Percentiles rank a stretch among this genome's conserved stretches.
Evolutionary conservation across 345 rosid genomes (phyloP).

Genomic region (Excoecaria agallocha): DNA sequence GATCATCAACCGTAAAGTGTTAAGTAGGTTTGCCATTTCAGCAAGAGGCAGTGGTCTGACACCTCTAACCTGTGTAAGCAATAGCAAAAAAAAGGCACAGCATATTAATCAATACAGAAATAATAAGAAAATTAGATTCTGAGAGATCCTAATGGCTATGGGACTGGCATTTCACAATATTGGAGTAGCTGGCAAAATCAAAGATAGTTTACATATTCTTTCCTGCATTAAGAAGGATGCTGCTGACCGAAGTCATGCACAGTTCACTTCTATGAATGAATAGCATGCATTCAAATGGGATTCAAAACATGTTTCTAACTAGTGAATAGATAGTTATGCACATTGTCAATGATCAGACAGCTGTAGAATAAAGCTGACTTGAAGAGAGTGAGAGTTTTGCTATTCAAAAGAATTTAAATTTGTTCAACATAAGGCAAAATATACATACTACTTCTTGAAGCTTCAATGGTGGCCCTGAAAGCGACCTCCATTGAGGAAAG

Average conservation of each 20-base stretch:
- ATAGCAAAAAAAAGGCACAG: slow-evolving; percentile 3
- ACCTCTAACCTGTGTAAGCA: slow-evolving; percentile 74
- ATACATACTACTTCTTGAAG: slow-evolving; percentile 98
- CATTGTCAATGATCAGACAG: not conserved
- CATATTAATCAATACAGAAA: not conserved
- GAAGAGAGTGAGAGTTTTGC: not conserved
- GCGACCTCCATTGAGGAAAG: slow-evolving; percentile 95
- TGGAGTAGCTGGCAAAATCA: not conserved
- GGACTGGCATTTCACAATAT: not conserved
- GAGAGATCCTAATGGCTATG: not conserved
- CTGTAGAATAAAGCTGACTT: not conserved
- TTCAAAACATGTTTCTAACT: not conserved
- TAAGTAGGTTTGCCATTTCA: slow-evolving; percentile 85
- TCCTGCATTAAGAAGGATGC: not conserved
- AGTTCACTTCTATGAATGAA: not conserved
- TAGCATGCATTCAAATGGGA: not conserved
- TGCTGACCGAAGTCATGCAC: not conserved
- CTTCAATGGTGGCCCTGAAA: slow-evolving; percentile 93
- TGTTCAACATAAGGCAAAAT: slow-evolving; percentile 14
- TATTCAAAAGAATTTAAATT: not conserved
- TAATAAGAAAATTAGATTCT: not conserved
- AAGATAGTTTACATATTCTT: not conserved
- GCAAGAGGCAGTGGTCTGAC: slow-evolving; percentile 73
- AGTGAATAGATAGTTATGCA: not conserved
- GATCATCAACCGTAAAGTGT: slow-evolving; percentile 63